Evolutionary conservation across 2,329 filamentous ascomycete species (phyloP).

Genomic region (Trichoderma sp.): DNA sequence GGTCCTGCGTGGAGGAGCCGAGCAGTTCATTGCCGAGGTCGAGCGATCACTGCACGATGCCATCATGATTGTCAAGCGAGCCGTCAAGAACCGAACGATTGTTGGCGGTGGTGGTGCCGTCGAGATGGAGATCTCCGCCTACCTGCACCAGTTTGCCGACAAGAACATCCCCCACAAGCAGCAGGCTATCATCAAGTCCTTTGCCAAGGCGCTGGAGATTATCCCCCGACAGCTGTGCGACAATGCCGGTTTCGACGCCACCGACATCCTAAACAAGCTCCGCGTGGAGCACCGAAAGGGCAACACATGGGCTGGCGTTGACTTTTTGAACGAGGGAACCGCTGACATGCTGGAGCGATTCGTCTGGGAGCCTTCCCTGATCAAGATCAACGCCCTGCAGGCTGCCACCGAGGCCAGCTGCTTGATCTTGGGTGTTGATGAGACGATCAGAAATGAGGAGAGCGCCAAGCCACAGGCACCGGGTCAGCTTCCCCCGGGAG

Average conservation of each 20-base stretch:
- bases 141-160: slow-evolving; percentile 91
- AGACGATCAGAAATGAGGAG: slow-evolving; percentile 98
- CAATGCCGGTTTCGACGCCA: slow-evolving; percentile 97
- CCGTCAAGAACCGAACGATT: slow-evolving; percentile 91
- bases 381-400: slow-evolving; percentile 97
- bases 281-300: slow-evolving; percentile 96
- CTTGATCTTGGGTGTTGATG: slow-evolving; percentile 93
- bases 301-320: slow-evolving; percentile 91
- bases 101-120: slow-evolving; percentile 92
- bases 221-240: slow-evolving; percentile 97
- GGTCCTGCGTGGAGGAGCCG: slow-evolving; percentile 90
- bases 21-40: slow-evolving; percentile 99
- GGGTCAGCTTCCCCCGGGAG: slow-evolving; percentile 74
- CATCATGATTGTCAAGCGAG: slow-evolving; percentile 99
- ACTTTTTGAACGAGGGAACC: slow-evolving; percentile 90
- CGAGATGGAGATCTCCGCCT: slow-evolving; percentile 96
- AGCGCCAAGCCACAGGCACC: slow-evolving; percentile 83
- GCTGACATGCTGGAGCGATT: slow-evolving; percentile 93
- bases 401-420: slow-evolving; percentile 94
- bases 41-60: slow-evolving; percentile 97
- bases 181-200: slow-evolving; percentile 95
- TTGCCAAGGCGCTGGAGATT: slow-evolving; percentile 95
- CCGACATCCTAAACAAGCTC: slow-evolving; percentile 94
- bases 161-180: slow-evolving; percentile 93
- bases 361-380: slow-evolving; percentile 94